Conservation (phyloP, 306 rosid species). For the Purshia tridentata region DNA sequence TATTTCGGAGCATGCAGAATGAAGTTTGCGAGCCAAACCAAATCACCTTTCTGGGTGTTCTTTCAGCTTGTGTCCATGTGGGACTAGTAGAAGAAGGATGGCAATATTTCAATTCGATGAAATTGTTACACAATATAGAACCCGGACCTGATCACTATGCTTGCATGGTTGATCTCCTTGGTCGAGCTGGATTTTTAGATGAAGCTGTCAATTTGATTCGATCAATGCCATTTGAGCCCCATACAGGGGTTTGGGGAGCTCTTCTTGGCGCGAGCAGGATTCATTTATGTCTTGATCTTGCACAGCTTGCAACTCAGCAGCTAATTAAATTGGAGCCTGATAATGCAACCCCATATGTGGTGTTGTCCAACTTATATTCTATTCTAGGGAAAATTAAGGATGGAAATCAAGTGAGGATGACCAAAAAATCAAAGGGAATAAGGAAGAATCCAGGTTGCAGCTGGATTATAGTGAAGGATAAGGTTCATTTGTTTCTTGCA, state of each 20-base stretch:
- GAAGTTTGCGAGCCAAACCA: constrained; percentile 51
- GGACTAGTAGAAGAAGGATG: constrained; percentile 70
- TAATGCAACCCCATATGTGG: constrained; percentile 77
- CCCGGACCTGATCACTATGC: constrained; percentile 76
- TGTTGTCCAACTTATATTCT: constrained; percentile 58
- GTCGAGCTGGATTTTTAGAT: constrained; percentile 73
- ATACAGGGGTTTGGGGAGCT: constrained; percentile 85
- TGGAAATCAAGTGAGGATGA: constrained; percentile 43
- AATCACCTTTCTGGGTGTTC: constrained; percentile 68
- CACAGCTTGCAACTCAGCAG: constrained; percentile 61
- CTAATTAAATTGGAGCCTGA: constrained; percentile 61
- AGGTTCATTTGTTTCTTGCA: constrained; percentile 59
- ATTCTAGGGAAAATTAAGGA: constrained; percentile 51
- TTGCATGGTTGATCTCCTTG: constrained; percentile 80
- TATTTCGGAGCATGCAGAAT: constrained; percentile 57
- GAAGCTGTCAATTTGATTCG: constrained; percentile 56
- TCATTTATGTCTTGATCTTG: constrained; percentile 62
- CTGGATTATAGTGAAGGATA: constrained; percentile 56
- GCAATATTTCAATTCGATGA: constrained; percentile 54
- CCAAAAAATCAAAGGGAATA: constrained; percentile 50
- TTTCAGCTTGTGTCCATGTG: constrained; percentile 82
- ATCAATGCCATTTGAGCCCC: constrained; percentile 68
- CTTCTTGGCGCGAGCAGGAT: constrained; percentile 70
- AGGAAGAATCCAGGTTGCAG: constrained; percentile 79
- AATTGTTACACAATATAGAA: constrained; percentile 45